phyloP scores from a whole-genome alignment of 768 basidiomycete species.

The Galerina sulciceps region DNA sequence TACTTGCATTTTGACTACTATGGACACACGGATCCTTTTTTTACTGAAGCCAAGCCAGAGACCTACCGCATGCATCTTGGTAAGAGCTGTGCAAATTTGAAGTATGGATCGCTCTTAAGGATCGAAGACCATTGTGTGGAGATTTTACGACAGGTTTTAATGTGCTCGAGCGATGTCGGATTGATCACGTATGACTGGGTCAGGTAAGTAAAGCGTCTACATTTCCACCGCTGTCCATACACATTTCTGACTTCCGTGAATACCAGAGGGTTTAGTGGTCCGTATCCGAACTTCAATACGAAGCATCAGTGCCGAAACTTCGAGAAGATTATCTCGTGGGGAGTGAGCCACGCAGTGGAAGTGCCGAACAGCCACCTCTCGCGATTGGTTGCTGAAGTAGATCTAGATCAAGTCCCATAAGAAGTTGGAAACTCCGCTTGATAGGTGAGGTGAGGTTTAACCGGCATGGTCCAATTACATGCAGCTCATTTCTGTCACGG shows the following conservation, averaged over 20 bases:
- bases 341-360: background rate
- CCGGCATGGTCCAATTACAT: too few species aligned
- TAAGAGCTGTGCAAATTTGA: background rate
- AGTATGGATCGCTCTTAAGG: background rate
- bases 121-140: conserved; percentile 4
- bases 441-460: too few species aligned
- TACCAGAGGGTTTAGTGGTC: background rate
- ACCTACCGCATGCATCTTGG: background rate
- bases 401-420: too few species aligned
- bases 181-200: background rate
- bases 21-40: background rate
- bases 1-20: background rate
- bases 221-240: background rate
- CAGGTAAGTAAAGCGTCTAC: background rate
- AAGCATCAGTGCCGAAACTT: conserved; percentile 1
- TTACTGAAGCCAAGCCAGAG: background rate
- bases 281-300: background rate
- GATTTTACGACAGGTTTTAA: background rate
- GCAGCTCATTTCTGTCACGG: too few species aligned
- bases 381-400: background rate
- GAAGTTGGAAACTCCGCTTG: too few species aligned
- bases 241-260: too few species aligned
- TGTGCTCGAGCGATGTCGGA: background rate
- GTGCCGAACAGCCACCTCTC: background rate
- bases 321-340: background rate